Conservation (phyloP, 2,329 filamentous ascomycete genomes). For the Colletotrichum spinosum region DNA sequence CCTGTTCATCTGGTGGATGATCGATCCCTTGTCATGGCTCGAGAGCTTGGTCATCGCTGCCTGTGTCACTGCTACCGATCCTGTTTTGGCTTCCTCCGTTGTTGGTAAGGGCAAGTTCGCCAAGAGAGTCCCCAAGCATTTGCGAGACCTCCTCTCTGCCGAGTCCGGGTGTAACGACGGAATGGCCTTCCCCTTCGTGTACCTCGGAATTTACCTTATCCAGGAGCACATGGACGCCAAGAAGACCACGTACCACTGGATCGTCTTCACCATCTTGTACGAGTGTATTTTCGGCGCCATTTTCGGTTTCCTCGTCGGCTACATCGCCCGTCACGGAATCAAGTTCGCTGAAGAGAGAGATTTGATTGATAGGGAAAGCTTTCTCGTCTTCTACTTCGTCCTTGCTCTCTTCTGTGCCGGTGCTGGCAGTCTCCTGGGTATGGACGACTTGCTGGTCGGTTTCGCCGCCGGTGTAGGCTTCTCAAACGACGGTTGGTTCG, state of each 20-base stretch:
- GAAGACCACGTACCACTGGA: slow-evolving; percentile 84
- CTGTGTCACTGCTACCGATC: slow-evolving; percentile 97
- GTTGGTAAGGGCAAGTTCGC: slow-evolving; percentile 99
- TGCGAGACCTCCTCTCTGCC: slow-evolving; percentile 92
- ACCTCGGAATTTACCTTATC: slow-evolving; percentile 90
- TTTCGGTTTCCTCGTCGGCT: slow-evolving; percentile 89
- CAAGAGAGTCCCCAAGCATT: slow-evolving; percentile 95
- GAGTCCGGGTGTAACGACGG: slow-evolving; percentile 99
- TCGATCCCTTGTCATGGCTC: slow-evolving; percentile 83
- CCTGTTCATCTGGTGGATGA: slow-evolving; percentile 94
- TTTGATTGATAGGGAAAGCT: slow-evolving; percentile 94
- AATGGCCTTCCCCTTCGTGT: slow-evolving; percentile 99
- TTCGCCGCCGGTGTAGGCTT: slow-evolving; percentile 98
- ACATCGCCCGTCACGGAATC: slow-evolving; percentile 90
- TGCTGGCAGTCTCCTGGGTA: slow-evolving; percentile 88
- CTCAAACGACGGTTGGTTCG: slow-evolving; percentile 99
- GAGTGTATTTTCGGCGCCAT: slow-evolving; percentile 94
- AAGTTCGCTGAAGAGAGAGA: slow-evolving; percentile 86
- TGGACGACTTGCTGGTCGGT: slow-evolving; percentile 94
- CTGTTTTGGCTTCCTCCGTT: slow-evolving; percentile 95
- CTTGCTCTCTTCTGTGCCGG: slow-evolving; percentile 95
- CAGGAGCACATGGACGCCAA: slow-evolving; percentile 77
- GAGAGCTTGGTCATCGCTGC: slow-evolving; percentile 89
- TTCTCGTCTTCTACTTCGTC: slow-evolving; percentile 98
- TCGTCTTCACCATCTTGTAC: slow-evolving; percentile 91